Base-by-base conservation (phyloP, 2,329 filamentous ascomycete genomes). In the Colletotrichum acutatum region DNA sequence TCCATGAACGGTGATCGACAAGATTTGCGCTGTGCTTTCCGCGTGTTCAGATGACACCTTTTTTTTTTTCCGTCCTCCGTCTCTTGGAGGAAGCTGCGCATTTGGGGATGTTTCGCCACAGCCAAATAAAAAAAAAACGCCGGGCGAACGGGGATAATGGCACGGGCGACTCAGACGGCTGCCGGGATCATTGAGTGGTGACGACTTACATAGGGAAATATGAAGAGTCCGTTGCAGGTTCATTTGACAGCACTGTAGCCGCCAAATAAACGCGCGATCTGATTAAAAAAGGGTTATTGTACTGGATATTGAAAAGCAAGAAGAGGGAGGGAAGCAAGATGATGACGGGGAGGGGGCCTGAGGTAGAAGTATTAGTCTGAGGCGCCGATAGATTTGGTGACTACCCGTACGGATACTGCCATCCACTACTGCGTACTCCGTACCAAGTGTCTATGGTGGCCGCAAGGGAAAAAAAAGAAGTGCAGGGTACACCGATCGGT, bases 181-280 rank as follows among this genome's bases (percentile, higher is more conserved):
- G 46, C 22, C n/a, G n/a, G 46, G 60, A 24, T 22, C 4, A 30
- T 30, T 24, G 32, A 22, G 12, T 4, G 19, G 24, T 34, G 24
- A 52, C 19, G 46, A 66, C 90, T 85, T 89, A 94, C 92, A 87
- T 87, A 87, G 84, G 88, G 87, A 87, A 86, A 89, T 85, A 86
- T 86, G 81, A 82, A 87, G 85, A 82, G 85, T 85, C 85, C 85
- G 86, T 87, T 95, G 95, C 95, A 98, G 95, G 95, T 97, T 98
- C 95, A 98, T 98, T 95, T 96, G 94, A 97, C 95, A 95, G 94
- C 93, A 83, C 77, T 78, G 75, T 81, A 86, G 92, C 92, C 94
- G 94, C 89, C 95, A 97, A 97, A 93, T 88, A 95, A 97, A 92
- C 94, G 94, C 95, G 95, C 94, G 84, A 68, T 74, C 66, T 67